Evolutionary conservation across 257 asterid species (phyloP).

Genomic region (Schizonepeta tenuifolia): DNA sequence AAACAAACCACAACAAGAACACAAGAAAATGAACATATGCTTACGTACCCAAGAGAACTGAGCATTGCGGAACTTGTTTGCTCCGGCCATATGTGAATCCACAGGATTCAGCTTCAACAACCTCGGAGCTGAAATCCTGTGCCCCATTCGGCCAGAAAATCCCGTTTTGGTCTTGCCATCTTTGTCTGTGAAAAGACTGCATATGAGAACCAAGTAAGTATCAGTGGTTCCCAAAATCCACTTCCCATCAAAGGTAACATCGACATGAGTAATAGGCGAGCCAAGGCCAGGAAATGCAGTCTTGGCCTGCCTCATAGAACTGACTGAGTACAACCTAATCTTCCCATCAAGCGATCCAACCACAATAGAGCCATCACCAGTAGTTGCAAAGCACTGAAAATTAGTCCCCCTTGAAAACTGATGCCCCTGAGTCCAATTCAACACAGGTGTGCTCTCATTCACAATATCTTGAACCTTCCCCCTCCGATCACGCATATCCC

Average conservation of each 20-base stretch:
- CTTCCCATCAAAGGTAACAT: slow-evolving; percentile 94
- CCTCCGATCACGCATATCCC: slow-evolving; percentile 97
- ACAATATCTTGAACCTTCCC: slow-evolving; percentile 83
- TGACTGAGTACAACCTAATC: slow-evolving; percentile 82
- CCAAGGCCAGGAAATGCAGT: slow-evolving; percentile 98
- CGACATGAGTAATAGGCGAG: slow-evolving; percentile 91
- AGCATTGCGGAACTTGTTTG: slow-evolving; percentile 80
- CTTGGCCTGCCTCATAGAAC: slow-evolving; percentile 96
- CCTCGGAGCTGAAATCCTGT: slow-evolving; percentile 84
- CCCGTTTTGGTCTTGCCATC: slow-evolving; percentile 86
- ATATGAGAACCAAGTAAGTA: slow-evolving; percentile 77
- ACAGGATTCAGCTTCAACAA: slow-evolving; percentile 79
- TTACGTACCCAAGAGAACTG: slow-evolving; percentile 96
- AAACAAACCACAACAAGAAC: slow-evolving; percentile 3
- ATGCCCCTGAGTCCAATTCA: slow-evolving; percentile 99
- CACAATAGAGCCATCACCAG: slow-evolving; percentile 96
- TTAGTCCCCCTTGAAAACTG: slow-evolving; percentile 95
- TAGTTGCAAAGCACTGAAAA: slow-evolving; percentile 95
- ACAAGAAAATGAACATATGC: slow-evolving; percentile 26
- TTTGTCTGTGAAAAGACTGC: slow-evolving; percentile 80
- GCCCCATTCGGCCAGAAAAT: slow-evolving; percentile 92
- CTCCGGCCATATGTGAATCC: slow-evolving; percentile 90
- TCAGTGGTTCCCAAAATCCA: slow-evolving; percentile 98
- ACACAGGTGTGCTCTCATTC: slow-evolving; percentile 77
- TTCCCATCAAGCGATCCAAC: slow-evolving; percentile 98